A percentile compares a stretch with the other conserved stretches of the same genome.
Conservation (phyloP, 441 rosid genomes). For the Eutrema salsugineum region DNA sequence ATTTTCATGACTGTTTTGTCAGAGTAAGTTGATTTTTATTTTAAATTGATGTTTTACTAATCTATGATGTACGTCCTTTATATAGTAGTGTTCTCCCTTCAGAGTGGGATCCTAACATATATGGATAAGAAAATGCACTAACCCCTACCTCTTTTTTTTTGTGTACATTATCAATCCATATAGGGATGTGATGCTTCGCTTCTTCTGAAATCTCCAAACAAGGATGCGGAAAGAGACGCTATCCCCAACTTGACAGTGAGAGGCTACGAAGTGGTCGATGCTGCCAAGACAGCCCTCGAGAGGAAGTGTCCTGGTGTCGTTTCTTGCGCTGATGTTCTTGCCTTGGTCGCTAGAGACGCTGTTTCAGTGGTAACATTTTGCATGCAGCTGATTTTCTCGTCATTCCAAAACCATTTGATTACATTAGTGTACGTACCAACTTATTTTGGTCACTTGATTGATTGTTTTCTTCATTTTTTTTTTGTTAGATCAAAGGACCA, state of each 20-base stretch:
- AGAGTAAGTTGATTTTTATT: slow-evolving; percentile 39
- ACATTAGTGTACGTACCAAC: not conserved
- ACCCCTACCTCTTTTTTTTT: not conserved
- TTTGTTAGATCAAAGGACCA: slow-evolving; percentile 58
- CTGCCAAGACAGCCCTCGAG: slow-evolving; percentile 45
- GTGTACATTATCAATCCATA: not conserved
- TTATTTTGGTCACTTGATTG: not conserved
- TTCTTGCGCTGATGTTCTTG: slow-evolving; percentile 53
- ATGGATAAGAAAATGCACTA: not conserved
- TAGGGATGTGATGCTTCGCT: slow-evolving; percentile 68
- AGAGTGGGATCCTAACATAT: not conserved
- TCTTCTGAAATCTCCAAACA: slow-evolving; percentile 40
- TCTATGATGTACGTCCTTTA: no score
- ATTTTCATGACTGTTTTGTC: slow-evolving; percentile 73
- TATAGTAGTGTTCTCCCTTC: no score
- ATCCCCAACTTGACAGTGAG: slow-evolving; percentile 39
- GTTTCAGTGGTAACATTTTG: slow-evolving; percentile 38
- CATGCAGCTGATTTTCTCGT: not conserved
- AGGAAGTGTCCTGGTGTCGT: slow-evolving; percentile 51
- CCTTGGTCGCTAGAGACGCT: slow-evolving; percentile 55
- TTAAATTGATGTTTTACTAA: not conserved
- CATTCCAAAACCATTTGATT: not conserved
- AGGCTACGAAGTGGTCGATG: slow-evolving; percentile 49
- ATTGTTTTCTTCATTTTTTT: not conserved
- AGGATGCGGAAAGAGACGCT: slow-evolving; percentile 47